Conservation (phyloP, 306 rosid species). For the Pyrus betulifolia region DNA sequence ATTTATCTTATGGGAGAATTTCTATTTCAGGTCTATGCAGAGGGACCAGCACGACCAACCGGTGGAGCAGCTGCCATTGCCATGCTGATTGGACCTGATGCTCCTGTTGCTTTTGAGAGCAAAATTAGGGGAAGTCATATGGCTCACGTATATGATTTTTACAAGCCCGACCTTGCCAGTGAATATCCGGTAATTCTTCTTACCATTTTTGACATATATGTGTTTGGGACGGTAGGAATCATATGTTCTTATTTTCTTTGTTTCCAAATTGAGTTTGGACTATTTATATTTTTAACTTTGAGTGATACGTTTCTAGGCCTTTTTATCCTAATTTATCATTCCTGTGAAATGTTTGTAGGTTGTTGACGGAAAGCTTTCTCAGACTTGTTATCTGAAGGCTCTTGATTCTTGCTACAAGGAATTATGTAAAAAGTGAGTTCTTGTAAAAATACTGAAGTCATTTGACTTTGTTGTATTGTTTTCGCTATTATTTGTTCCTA, state of each 20-base stretch:
- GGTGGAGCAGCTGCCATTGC: slow-evolving; percentile 99
- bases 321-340: background rate
- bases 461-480: background rate
- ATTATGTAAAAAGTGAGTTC: slow-evolving; percentile 64
- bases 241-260: background rate
- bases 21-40: slow-evolving; percentile 84
- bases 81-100: slow-evolving; percentile 86
- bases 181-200: slow-evolving; percentile 81
- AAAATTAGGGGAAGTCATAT: slow-evolving; percentile 88
- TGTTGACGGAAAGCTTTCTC: slow-evolving; percentile 97
- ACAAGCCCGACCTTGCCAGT: slow-evolving; percentile 97
- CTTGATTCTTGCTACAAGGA: slow-evolving; percentile 86
- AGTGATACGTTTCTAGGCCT: background rate
- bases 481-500: background rate
- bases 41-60: slow-evolving; percentile 99
- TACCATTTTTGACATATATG: background rate
- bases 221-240: background rate
- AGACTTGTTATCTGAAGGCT: slow-evolving; percentile 92
- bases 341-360: slow-evolving; percentile 45
- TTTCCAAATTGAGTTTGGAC: background rate
- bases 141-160: slow-evolving; percentile 92
- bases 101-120: slow-evolving; percentile 92
- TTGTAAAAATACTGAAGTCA: background rate
- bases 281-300: background rate
- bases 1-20: slow-evolving; percentile 5